A percentile compares a stretch with the other conserved stretches of the same genome.
These are phyloP conservation scores for Heteromeles arbutifolia DNA, from an alignment of 306 rosid genomes.

Conservation along the genomic window DNA sequence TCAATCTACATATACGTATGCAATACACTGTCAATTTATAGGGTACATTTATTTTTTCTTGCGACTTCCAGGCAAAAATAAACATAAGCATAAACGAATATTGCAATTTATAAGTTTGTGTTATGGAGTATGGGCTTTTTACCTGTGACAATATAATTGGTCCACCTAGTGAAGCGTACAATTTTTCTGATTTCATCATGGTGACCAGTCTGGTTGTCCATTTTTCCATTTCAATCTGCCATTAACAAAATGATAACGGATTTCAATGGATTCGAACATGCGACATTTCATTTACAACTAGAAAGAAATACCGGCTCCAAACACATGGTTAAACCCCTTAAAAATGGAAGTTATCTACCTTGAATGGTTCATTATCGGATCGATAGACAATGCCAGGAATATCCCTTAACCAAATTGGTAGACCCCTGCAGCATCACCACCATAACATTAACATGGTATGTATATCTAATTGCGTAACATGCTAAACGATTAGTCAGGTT, in stretches of 20 bases:
- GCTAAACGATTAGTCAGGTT: too few relatives aligned
- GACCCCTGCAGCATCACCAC: conserved; percentile 43
- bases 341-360: conserved; percentile 34
- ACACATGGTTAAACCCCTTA: not conserved
- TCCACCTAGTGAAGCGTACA: conserved; percentile 92
- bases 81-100: too few relatives aligned
- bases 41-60: not conserved
- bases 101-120: too few relatives aligned
- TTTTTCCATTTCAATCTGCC: conserved; percentile 64
- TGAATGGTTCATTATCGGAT: conserved; percentile 67
- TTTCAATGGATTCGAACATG: too few relatives aligned
- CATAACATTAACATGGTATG: not conserved
- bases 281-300: too few relatives aligned
- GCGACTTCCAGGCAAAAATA: too few relatives aligned
- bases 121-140: not conserved
- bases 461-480: not conserved
- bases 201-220: conserved; percentile 60
- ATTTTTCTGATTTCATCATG: conserved; percentile 62
- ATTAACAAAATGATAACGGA: conserved; percentile 9
- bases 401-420: conserved; percentile 76
- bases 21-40: too few relatives aligned
- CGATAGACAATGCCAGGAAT: conserved; percentile 66
- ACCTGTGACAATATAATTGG: conserved; percentile 90
- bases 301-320: too few relatives aligned
- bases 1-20: conserved; percentile 49